Percentiles rank a stretch among this genome's conserved stretches.
Evolutionary conservation across 2,329 filamentous ascomycete species (phyloP).

Genomic region (Penicillium hesseltinei): DNA sequence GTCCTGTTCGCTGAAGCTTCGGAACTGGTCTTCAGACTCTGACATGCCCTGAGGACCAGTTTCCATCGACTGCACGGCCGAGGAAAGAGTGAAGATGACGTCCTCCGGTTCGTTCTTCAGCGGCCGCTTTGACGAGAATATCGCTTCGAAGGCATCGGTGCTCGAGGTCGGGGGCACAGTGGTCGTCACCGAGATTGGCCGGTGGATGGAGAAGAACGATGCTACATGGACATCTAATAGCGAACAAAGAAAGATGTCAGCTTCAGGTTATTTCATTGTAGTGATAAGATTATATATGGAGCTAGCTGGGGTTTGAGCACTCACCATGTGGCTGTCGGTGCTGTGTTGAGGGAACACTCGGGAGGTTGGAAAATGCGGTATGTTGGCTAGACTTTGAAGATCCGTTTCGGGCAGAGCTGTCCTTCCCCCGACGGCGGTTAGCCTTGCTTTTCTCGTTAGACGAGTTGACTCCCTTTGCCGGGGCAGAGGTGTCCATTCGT

Average conservation of each 20-base stretch:
- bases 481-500: constrained; percentile 40
- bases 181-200: constrained; percentile 84
- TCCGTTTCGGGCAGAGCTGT: constrained; percentile 32
- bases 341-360: constrained; percentile 50
- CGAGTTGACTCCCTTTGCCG: constrained; percentile 40
- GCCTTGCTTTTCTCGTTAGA: constrained; percentile 38
- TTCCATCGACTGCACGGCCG: constrained; percentile 47
- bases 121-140: constrained; percentile 66
- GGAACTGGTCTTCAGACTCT: constrained; percentile 37
- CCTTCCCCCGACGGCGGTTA: constrained; percentile 37
- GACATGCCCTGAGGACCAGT: constrained; percentile 33
- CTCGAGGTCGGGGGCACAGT: constrained; percentile 72
- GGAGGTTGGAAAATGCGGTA: constrained; percentile 44
- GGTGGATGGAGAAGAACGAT: constrained; percentile 92
- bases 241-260: constrained; percentile 5
- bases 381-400: constrained; percentile 38
- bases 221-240: constrained; percentile 76
- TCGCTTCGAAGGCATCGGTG: constrained; percentile 74
- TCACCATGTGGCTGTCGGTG: constrained; percentile 50
- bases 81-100: constrained; percentile 65
- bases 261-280: background rate
- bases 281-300: background rate
- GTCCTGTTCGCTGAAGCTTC: constrained; percentile 30
- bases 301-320: constrained; percentile 3
- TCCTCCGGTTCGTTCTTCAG: constrained; percentile 48